Conservation (phyloP, 352 stramenopile genomes). For the Phytopythium montanum region DNA sequence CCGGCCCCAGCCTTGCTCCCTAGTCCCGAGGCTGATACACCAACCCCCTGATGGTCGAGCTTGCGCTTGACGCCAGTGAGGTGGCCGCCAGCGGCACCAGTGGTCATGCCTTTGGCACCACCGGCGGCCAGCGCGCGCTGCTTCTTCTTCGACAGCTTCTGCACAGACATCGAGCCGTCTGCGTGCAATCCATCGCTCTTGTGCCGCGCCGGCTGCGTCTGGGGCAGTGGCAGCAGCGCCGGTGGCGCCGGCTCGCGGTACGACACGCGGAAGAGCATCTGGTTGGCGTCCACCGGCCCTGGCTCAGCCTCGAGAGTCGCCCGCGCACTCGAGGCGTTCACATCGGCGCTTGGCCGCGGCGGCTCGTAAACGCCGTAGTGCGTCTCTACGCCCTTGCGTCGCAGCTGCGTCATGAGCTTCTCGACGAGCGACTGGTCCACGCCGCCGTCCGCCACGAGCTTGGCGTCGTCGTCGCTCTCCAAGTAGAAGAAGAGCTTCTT, state of each 20-base stretch:
- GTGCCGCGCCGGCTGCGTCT: constrained; percentile 19
- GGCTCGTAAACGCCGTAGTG: constrained; percentile 55
- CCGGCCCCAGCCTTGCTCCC: constrained; percentile 15
- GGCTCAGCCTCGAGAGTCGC: constrained; percentile 23
- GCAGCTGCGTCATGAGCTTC: constrained; percentile 43
- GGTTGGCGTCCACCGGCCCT: constrained; percentile 17
- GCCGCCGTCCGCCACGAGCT: constrained; percentile 9
- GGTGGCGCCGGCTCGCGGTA: constrained; percentile 62
- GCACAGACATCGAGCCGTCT: not conserved
- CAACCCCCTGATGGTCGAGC: constrained; percentile 34
- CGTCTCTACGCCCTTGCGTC: constrained; percentile 51
- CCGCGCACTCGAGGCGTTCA: not conserved
- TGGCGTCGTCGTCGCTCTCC: constrained; percentile 8
- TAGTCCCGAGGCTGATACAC: not conserved
- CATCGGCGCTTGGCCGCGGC: constrained; percentile 24
- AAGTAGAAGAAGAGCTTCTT: constrained; percentile 36
- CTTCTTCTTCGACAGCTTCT: constrained; percentile 65
- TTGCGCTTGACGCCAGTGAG: constrained; percentile 61
- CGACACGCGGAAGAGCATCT: constrained; percentile 58
- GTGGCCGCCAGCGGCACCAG: constrained; percentile 1
- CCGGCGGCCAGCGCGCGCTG: constrained; percentile 25
- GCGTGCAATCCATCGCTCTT: constrained; percentile 15
- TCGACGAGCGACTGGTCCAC: constrained; percentile 26
- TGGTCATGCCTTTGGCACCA: constrained; percentile 5
- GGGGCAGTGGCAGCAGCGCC: constrained; percentile 18